Base-by-base conservation (phyloP, 495 filamentous ascomycete genomes). In the Thermochaetoides thermophila region DNA sequence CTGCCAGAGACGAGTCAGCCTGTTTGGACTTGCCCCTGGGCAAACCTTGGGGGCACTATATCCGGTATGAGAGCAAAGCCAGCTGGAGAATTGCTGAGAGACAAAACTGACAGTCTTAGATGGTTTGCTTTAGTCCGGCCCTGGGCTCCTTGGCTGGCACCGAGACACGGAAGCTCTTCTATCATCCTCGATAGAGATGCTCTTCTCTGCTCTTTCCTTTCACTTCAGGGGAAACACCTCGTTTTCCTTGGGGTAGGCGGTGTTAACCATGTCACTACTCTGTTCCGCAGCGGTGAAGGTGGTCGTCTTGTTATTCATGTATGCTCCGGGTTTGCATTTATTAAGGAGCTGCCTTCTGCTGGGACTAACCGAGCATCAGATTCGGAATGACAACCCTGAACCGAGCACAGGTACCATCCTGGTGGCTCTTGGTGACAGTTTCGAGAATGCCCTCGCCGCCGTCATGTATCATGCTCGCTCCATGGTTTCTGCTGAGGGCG, bases 401-500 rank as follows among this genome's bases (percentile, higher is more conserved):
- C 29, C 52, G n/a, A 63, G 71, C 3, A 52, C 60, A n/a, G 74
- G 74, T 10, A 62, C 69, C 12, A 64, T 85, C 13, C 49, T 95
- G 17, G 77, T 76, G 5, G 74, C 83, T 28, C 73, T 80, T 12
- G 81, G 80, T 4, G 61, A 76, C 26, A 60, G 74, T 20, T 86
- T 91, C 41, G 82, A 94, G 44, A 63, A 66, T 31, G 79, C 83
- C 3, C 71, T 78, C 42, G 76, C 78, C 35, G 80, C 84, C 14
- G 73, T 81, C 2, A 82, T 94, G 57, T 91, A 94, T 38, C 74
- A 83, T 35, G 82, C 89, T 10, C 73, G 89, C 13, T 73, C 75
- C 35, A 45, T 92, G 13, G 64, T 84, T 7, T 56, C 51, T 7
- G 22, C 27, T 7, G 31, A 30, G 17, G 19, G 37, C 42, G 26